Evolutionary conservation across 495 filamentous ascomycete genomes (phyloP).

Genomic region (Penicillium dipodomyicola): DNA sequence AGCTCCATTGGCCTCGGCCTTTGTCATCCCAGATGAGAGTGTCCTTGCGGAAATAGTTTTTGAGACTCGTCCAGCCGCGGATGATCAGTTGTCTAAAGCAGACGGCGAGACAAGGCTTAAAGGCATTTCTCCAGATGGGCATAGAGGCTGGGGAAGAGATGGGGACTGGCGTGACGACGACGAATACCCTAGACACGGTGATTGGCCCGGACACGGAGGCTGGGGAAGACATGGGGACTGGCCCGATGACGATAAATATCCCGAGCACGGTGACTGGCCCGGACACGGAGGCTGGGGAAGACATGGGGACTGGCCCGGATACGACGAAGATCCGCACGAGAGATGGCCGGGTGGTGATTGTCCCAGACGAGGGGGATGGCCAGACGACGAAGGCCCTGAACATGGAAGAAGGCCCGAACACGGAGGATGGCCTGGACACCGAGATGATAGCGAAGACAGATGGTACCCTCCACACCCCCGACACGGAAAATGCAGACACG

Average conservation of each 20-base stretch:
- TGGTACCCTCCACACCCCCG: background rate
- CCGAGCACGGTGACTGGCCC: background rate
- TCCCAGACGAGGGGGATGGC: background rate
- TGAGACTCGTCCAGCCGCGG: background rate
- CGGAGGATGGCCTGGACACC: background rate
- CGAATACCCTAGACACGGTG: conserved; percentile 1
- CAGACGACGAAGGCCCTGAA: background rate
- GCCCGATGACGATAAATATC: background rate
- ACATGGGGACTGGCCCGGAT: background rate
- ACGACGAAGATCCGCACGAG: background rate
- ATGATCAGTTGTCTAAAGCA: background rate
- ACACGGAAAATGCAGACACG: background rate
- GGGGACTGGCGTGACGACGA: background rate
- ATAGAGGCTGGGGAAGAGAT: background rate
- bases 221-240: background rate
- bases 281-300: too few relatives aligned
- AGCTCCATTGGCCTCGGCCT: conserved; percentile 50
- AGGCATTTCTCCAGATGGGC: background rate
- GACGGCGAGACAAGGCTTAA: background rate
- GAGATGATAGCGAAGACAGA: background rate
- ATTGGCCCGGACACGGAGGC: background rate
- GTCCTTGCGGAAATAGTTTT: conserved; percentile 34
- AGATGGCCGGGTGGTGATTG: too few relatives aligned
- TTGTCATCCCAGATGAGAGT: conserved; percentile 59
- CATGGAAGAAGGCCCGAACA: background rate